A percentile compares a stretch with the other conserved stretches of the same genome.
Conservation (phyloP, 2,329 filamentous ascomycete genomes). For the Venturia carpophila region DNA sequence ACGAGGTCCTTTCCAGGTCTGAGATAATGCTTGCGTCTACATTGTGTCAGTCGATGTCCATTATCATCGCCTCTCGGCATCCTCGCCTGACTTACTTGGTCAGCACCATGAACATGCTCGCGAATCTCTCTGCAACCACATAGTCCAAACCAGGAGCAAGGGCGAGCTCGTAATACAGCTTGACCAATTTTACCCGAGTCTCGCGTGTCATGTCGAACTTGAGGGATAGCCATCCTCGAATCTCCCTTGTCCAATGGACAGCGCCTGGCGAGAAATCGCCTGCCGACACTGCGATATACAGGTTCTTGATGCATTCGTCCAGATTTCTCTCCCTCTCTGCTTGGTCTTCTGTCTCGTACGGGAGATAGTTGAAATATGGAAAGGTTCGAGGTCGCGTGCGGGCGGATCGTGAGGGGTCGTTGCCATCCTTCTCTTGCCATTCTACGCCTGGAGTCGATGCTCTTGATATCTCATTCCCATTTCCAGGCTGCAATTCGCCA, state of each 20-base stretch:
- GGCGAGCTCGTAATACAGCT: slow-evolving; percentile 88
- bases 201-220: slow-evolving; percentile 94
- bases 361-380: slow-evolving; percentile 83
- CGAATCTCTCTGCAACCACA: slow-evolving; percentile 76
- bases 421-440: slow-evolving; percentile 40
- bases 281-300: slow-evolving; percentile 84
- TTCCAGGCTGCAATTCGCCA: background rate
- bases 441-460: slow-evolving; percentile 73
- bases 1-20: slow-evolving; percentile 82
- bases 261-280: slow-evolving; percentile 93
- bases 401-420: slow-evolving; percentile 52
- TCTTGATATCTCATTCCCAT: slow-evolving; percentile 63
- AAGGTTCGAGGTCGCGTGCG: slow-evolving; percentile 76
- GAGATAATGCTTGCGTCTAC: slow-evolving; percentile 88
- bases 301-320: slow-evolving; percentile 80
- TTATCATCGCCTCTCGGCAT: background rate
- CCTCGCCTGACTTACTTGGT: slow-evolving; percentile 62
- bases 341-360: slow-evolving; percentile 80
- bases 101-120: slow-evolving; percentile 91
- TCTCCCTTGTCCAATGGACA: slow-evolving; percentile 93
- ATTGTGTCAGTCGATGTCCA: slow-evolving; percentile 18
- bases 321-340: slow-evolving; percentile 69
- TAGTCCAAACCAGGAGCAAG: slow-evolving; percentile 83
- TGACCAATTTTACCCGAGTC: slow-evolving; percentile 73
- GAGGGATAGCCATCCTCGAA: slow-evolving; percentile 87